These are phyloP conservation scores for Daldinia sp. DNA, from an alignment of 2,329 filamentous ascomycete genomes.

Conservation along the genomic window DNA sequence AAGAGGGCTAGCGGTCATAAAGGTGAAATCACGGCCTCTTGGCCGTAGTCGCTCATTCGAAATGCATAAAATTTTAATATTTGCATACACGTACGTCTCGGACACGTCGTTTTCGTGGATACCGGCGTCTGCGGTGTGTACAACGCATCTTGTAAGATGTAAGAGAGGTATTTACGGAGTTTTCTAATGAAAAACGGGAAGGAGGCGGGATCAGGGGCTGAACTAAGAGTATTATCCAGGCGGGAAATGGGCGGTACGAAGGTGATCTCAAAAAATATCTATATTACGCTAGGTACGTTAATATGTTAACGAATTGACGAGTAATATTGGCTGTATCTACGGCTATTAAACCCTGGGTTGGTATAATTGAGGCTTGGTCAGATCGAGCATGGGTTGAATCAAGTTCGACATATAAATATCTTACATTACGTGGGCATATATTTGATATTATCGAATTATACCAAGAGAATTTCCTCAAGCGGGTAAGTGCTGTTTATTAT, in stretches of 20 bases:
- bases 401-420: neutral
- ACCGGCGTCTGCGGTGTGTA: slow-evolving; percentile 27
- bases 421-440: neutral
- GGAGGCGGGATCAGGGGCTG: neutral
- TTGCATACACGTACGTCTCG: slow-evolving; percentile 23
- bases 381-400: neutral
- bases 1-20: neutral
- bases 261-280: slow-evolving; percentile 5
- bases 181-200: neutral
- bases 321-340: neutral
- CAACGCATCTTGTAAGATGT: slow-evolving; percentile 35
- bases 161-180: neutral
- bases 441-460: neutral
- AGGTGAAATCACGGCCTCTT: neutral
- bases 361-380: neutral
- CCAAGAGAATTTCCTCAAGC: neutral
- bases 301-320: slow-evolving; percentile 21
- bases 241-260: neutral
- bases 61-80: neutral
- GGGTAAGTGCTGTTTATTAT: neutral
- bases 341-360: neutral
- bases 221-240: neutral
- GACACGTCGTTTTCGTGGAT: slow-evolving; percentile 9
- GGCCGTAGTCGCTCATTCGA: neutral
- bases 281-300: slow-evolving; percentile 9